Conservation (phyloP, 768 basidiomycete genomes). For the Boletus subcaerulescens region DNA sequence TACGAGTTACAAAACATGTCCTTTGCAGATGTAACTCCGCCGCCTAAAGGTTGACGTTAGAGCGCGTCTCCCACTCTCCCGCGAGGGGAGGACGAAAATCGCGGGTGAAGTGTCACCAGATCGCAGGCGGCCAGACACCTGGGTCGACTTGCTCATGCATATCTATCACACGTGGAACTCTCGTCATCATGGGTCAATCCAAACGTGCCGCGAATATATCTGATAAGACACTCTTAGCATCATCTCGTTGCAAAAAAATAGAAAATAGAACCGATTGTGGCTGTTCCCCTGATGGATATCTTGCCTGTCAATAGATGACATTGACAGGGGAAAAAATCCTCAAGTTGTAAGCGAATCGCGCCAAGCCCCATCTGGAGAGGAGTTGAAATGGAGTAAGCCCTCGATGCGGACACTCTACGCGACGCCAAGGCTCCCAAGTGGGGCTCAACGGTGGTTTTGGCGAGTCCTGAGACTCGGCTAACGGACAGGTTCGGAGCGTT, state of each 20-base stretch:
- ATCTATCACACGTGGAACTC: neutral
- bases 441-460: too few species aligned
- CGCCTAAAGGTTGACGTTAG: too few species aligned
- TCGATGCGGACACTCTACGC: too few species aligned
- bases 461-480: too few species aligned
- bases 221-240: neutral
- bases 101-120: neutral
- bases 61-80: neutral
- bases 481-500: too few species aligned
- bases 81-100: neutral
- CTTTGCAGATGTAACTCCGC: neutral
- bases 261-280: too few species aligned
- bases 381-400: too few species aligned
- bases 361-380: too few species aligned
- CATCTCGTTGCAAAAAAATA: too few species aligned
- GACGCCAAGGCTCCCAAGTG: too few species aligned
- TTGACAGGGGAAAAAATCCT: neutral
- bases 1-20: neutral
- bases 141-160: neutral
- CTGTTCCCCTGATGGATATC: too few species aligned
- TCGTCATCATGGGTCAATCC: neutral
- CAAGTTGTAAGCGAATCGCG: neutral
- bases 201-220: neutral
- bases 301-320: too few species aligned
- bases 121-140: neutral